Evolutionary conservation across 495 filamentous ascomycete genomes (phyloP), one percentile per base, ranked within the genome.

Genomic region (Aspergillus ostianus): DNA sequence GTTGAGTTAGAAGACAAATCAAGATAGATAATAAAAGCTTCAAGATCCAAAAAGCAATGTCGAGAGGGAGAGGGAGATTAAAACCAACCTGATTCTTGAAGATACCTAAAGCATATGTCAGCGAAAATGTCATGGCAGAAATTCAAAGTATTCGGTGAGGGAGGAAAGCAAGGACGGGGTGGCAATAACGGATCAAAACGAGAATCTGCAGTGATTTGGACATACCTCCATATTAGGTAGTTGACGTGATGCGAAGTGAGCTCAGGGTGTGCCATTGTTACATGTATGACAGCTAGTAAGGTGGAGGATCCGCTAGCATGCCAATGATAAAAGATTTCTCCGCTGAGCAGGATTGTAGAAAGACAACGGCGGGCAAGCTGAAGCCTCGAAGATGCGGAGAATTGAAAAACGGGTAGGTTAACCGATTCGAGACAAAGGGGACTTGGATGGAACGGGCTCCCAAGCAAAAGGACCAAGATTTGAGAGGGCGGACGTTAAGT

Each of bases 141-240:
- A 56, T 7, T 2, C 7, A 54, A 50, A n/a, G 20, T 23, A 55
- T 55, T 60, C 58, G 60, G 58, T 62, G 63, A 48, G 62, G 61
- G 50, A 58, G 64, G 64, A 57, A 67, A 19, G 21, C 18, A 23
- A 30, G 18, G 32, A 30, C 18, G 8, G n/a, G 18, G 15, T 53
- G 68, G 68, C 73, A 63, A 66, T 26, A 26, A 32, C 27, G 6
- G 45, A 9, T n/a, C 27, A n/a, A 12, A 47, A 56, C 12, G 27
- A 46, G 44, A 26, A 49, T 30, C n/a, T 46, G 53, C 36, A 56
- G 53, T 30, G 26, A 23, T 23, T 6, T n/a, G 12, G 17, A 84
- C 91, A 75, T 84, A 97, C 91, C 92, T 92, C 90, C 92, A 96
- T 81, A 98, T 90, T 78, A 98, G 82, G 82, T 93, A 98, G 84